These are phyloP conservation scores for Didymosphaeria variabile DNA, from an alignment of 2,329 filamentous ascomycete genomes.

Conservation along the genomic window DNA sequence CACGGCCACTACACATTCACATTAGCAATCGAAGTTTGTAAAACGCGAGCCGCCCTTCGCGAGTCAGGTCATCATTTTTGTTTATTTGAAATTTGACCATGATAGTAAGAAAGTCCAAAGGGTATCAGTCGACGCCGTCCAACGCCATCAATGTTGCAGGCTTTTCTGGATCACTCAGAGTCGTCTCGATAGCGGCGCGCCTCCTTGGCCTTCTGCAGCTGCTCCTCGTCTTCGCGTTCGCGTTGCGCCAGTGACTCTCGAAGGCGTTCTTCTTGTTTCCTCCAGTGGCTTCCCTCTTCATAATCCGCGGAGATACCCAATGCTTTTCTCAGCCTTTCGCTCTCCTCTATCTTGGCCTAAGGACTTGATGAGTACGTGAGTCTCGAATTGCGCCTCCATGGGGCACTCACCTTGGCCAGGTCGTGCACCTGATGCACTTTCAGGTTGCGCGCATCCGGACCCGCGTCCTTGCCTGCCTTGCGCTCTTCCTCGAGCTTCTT, in stretches of 20 bases:
- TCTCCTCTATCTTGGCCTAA: conserved; percentile 90
- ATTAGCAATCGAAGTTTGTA: conserved; percentile 4
- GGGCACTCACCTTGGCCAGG: conserved; percentile 69
- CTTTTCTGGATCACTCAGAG: conserved; percentile 33
- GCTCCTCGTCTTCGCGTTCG: conserved; percentile 47
- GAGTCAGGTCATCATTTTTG: conserved; percentile 2
- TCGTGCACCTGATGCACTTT: conserved; percentile 97
- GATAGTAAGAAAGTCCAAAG: conserved; percentile 12
- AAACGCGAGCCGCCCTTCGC: background rate
- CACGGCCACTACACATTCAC: background rate
- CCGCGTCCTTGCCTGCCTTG: conserved; percentile 46
- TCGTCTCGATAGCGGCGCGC: conserved; percentile 39
- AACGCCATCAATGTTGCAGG: conserved; percentile 10
- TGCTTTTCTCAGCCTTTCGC: conserved; percentile 83
- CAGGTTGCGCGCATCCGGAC: conserved; percentile 64
- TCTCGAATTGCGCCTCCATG: background rate
- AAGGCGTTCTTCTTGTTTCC: conserved; percentile 77
- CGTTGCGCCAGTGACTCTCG: conserved; percentile 55
- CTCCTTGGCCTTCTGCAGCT: conserved; percentile 33
- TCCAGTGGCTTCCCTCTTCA: conserved; percentile 87
- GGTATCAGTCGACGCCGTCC: conserved; percentile 16
- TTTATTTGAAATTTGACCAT: background rate
- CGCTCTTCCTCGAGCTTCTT: conserved; percentile 65
- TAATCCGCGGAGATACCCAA: conserved; percentile 88
- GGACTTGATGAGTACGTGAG: background rate